Conservation (phyloP, 768 basidiomycete genomes). For the Tricholoma matsutake region DNA sequence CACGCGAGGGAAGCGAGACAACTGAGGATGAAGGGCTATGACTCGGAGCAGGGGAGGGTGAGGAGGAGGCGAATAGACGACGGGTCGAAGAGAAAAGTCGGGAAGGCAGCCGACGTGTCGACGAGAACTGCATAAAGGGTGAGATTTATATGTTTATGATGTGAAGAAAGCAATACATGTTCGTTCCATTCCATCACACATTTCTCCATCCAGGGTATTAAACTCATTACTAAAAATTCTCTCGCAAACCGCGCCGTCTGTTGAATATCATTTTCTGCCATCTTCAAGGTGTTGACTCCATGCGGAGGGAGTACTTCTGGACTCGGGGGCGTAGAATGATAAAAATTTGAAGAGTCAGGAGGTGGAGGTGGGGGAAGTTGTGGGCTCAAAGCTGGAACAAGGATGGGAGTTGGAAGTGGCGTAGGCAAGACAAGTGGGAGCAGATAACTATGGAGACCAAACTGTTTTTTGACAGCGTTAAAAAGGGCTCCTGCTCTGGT, state of each 20-base stretch:
- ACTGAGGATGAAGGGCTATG: conserved; percentile 39
- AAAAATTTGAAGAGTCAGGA: conserved; percentile 28
- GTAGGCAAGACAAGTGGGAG: conserved; percentile 60
- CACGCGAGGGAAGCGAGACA: conserved; percentile 36
- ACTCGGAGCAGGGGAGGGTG: conserved; percentile 43
- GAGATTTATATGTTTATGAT: background rate
- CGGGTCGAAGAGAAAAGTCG: conserved; percentile 86
- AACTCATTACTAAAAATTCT: conserved; percentile 85
- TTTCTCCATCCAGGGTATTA: conserved; percentile 97
- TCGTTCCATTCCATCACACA: conserved; percentile 95
- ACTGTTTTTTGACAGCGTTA: conserved; percentile 87
- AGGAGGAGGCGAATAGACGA: conserved; percentile 71
- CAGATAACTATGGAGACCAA: conserved; percentile 73
- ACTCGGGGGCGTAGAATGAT: conserved; percentile 14
- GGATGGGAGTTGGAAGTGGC: conserved; percentile 62
- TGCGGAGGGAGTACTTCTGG: conserved; percentile 18
- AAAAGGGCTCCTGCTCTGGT: conserved; percentile 71
- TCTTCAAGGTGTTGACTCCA: conserved; percentile 41
- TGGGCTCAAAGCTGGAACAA: conserved; percentile 62
- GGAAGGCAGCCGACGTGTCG: conserved; percentile 75
- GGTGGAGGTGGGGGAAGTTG: conserved; percentile 56
- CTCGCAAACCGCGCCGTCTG: conserved; percentile 75
- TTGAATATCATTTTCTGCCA: conserved; percentile 73
- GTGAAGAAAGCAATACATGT: conserved; percentile 39
- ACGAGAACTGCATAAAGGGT: conserved; percentile 51